These are phyloP conservation scores for Spiraea crenata DNA, from an alignment of 331 rosid genomes.

Conservation along the genomic window DNA sequence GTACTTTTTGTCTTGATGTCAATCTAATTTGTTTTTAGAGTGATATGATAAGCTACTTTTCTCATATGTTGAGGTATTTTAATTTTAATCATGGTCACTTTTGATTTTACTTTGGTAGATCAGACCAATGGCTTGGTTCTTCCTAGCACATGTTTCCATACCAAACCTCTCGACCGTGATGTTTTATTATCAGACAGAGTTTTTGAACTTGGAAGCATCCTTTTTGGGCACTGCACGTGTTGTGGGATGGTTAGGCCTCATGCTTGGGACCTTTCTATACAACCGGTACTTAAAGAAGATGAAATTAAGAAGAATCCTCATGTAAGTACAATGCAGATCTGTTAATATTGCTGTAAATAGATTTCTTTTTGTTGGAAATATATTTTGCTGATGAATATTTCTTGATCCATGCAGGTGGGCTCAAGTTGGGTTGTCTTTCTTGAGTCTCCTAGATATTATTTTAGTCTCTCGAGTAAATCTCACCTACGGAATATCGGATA, in stretches of 20 bases:
- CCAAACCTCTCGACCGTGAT: slow-evolving; percentile 73
- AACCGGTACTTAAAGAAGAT: slow-evolving; percentile 59
- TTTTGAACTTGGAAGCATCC: slow-evolving; percentile 72
- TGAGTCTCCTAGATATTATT: slow-evolving; percentile 52
- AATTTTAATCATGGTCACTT: slow-evolving; percentile 20
- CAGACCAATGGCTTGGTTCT: slow-evolving; percentile 90
- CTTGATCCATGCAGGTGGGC: slow-evolving; percentile 51
- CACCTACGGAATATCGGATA: slow-evolving; percentile 56
- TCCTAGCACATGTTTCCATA: slow-evolving; percentile 62
- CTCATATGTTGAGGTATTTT: background rate
- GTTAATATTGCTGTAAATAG: background rate
- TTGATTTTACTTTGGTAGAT: slow-evolving; percentile 27
- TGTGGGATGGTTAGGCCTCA: slow-evolving; percentile 79
- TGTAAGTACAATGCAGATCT: slow-evolving; percentile 40
- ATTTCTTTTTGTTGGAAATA: background rate
- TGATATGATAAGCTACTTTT: slow-evolving; percentile 3
- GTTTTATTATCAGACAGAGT: slow-evolving; percentile 76
- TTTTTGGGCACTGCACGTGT: slow-evolving; percentile 73
- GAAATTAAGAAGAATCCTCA: slow-evolving; percentile 64
- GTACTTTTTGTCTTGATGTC: background rate
- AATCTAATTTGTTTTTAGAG: background rate
- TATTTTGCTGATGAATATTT: slow-evolving; percentile 26
- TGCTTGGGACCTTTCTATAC: slow-evolving; percentile 69
- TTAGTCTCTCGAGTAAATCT: slow-evolving; percentile 63
- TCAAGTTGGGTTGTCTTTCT: slow-evolving; percentile 59